Base-by-base conservation (phyloP, 2,329 filamentous ascomycete genomes). In the Pestalotiopsis sp. region DNA sequence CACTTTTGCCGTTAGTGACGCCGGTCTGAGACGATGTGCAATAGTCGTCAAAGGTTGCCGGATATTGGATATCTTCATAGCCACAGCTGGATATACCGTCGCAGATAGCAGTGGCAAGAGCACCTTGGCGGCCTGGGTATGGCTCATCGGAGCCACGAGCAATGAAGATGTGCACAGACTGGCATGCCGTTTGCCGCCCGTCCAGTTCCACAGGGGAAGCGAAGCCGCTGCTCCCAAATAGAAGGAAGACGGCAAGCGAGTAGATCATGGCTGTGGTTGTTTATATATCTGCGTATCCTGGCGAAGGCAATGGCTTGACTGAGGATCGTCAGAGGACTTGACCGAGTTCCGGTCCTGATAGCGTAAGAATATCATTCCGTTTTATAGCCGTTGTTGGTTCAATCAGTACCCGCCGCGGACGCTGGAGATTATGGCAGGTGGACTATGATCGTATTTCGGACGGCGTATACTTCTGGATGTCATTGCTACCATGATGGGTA, bases 1-100 rank as follows among this genome's bases (percentile, higher is more conserved):
- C 79, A 13, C 69, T 63, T 27, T 78, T 70, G 4, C 80, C 80
- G 62, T 79, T 79, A 52, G 69, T 70, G 9, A 75, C 74, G 1
- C 82, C 82, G 39, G 79, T 77, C 4, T 75, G 74, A 7, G 83
- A 78, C 2, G 80, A 78, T 39, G 74, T 69, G 73, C 79, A 82
- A 73, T 81, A 82, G 12, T 73, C 70, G 45, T 74, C 66, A 11
- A 75, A 68, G 11, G 74, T 73, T 70, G 79, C 78, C 67, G 75
- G 73, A 70, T 73, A 79, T 56, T 75, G 70, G 49, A 82, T 76
- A 69, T 82, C 69, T 67, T 77, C 74, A 59, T 68, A 68, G 67
- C 63, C 60, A 23, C 67, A 68, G 56, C n/a, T 58, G 56, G 56
- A 23, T 60, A 60, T 64, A 13, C 52, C 49, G 12, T 78, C 70